These are phyloP conservation scores for Trifolium dubium DNA, from an alignment of 306 rosid genomes.

Conservation along the genomic window DNA sequence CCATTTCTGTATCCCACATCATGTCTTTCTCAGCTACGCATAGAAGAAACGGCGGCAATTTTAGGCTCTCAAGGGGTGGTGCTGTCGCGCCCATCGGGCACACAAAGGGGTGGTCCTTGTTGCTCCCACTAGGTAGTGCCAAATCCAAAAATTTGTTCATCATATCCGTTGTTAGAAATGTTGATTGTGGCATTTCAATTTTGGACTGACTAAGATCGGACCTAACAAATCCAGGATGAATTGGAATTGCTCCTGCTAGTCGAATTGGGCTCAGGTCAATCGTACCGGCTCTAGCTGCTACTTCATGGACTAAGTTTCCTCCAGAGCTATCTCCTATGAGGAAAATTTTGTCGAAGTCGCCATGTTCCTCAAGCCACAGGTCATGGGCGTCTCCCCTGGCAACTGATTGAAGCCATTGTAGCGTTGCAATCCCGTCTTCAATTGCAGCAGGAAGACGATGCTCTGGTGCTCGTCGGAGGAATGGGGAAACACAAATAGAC, in stretches of 20 bases:
- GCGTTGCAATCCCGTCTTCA: conserved; percentile 52
- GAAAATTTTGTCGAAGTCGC: conserved; percentile 59
- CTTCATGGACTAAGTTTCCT: conserved; percentile 62
- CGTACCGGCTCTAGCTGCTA: conserved; percentile 52
- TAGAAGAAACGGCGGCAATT: conserved; percentile 63
- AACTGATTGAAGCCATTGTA: conserved; percentile 58
- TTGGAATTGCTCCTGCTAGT: conserved; percentile 57
- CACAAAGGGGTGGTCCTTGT: conserved; percentile 69
- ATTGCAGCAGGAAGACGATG: conserved; percentile 67
- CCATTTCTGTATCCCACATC: conserved; percentile 58
- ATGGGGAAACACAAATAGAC: conserved; percentile 57
- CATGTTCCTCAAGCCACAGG: conserved; percentile 48
- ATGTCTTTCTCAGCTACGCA: conserved; percentile 67
- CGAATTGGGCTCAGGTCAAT: conserved; percentile 47
- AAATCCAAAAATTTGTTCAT: conserved; percentile 62
- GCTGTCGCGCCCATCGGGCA: conserved; percentile 70
- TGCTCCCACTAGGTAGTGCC: conserved; percentile 54
- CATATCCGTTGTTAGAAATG: conserved; percentile 70
- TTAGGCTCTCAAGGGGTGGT: conserved; percentile 43
- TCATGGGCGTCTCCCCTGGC: conserved; percentile 44
- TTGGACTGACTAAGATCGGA: conserved; percentile 60
- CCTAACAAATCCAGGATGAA: conserved; percentile 66
- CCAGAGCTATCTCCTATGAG: conserved; percentile 82
- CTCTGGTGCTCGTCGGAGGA: conserved; percentile 67
- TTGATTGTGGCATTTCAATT: conserved; percentile 63